A percentile compares a stretch with the other conserved stretches of the same genome.
Evolutionary conservation across 441 rosid genomes (phyloP).

Genomic region (Brassica hybrid): DNA sequence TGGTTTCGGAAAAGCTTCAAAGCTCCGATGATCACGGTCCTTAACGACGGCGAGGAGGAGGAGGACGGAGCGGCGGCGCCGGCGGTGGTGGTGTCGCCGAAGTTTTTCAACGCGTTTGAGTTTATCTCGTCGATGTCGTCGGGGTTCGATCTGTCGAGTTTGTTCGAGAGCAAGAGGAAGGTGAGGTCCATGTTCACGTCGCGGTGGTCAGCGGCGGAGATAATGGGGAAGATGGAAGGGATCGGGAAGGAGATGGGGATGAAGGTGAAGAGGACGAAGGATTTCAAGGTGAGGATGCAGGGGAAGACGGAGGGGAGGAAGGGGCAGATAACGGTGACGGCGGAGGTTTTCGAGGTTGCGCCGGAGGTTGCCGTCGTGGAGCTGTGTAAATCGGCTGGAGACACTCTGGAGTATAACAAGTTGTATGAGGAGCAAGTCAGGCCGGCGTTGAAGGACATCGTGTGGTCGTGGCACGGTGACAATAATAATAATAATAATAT

Average conservation of each 20-base stretch:
- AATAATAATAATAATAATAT: slow-evolving; percentile 30
- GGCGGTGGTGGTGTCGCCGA: slow-evolving; percentile 48
- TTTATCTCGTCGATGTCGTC: slow-evolving; percentile 88
- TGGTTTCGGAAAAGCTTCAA: slow-evolving; percentile 67
- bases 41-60: background rate
- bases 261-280: slow-evolving; percentile 52
- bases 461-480: slow-evolving; percentile 97
- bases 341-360: slow-evolving; percentile 84
- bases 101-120: slow-evolving; percentile 81
- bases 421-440: slow-evolving; percentile 77
- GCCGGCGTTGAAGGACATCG: slow-evolving; percentile 84
- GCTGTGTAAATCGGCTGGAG: slow-evolving; percentile 75
- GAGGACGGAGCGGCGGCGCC: background rate
- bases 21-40: slow-evolving; percentile 38
- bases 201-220: slow-evolving; percentile 53
- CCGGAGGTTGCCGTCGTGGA: slow-evolving; percentile 83
- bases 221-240: slow-evolving; percentile 63
- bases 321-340: slow-evolving; percentile 68
- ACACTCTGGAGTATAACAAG: slow-evolving; percentile 72
- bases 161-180: slow-evolving; percentile 67
- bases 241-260: slow-evolving; percentile 60
- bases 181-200: slow-evolving; percentile 72
- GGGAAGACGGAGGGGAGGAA: slow-evolving; percentile 75
- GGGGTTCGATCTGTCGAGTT: slow-evolving; percentile 73
- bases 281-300: slow-evolving; percentile 61